Evolutionary conservation across 192 early-diverging fungal species (phyloP), one percentile per base, ranked within the genome.

Genomic region (Coemansia guatemalensis): DNA sequence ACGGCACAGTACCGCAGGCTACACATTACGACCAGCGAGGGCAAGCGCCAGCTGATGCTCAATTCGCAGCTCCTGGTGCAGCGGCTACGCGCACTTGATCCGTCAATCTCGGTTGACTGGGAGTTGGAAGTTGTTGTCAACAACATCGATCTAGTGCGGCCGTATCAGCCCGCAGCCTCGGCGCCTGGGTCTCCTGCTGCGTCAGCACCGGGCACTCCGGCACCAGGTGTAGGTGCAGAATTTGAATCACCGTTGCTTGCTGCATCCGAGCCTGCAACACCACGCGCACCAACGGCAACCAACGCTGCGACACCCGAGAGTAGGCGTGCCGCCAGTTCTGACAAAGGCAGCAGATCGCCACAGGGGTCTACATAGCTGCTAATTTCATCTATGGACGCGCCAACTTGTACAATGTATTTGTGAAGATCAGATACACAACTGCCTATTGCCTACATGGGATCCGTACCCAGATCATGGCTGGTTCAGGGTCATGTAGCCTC

Each of bases 41-140:
- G 77, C 41, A 83, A 83, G 55, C 70, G 76, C 48, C 85, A 91
- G 68, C 72, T 94, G n/a, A 72, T 93, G 67, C 83, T 83, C 32
- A 93, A 94, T 67, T 84, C 87, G 8, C 89, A 93, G 58, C 89
- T 86, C 60, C 84, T 93, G 56, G 82, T 89, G 20, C 74, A 83
- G 29, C 65, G 85, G 17, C 72, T 95, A 18, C 85, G 87, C 7
- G 78, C 82, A 7, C 78, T 95, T 18, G 91, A 91, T 32, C 67
- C 85, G 18, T 60, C 91, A 18, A 85, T 92, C 51, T 86, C 91
- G 5, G 89, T 90, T 1, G 90, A 89, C 14, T 86, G 83, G 71
- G 80, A 85, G 53, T 82, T 92, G 20, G 88, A 89, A 56, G 90
- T 94, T 6, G 80, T 86, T 2, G 90, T 92, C 44, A 93, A 92